Evolutionary conservation across 495 filamentous ascomycete genomes (phyloP), one percentile per base, ranked within the genome.

Genomic region (Bryoglossum gracile): DNA sequence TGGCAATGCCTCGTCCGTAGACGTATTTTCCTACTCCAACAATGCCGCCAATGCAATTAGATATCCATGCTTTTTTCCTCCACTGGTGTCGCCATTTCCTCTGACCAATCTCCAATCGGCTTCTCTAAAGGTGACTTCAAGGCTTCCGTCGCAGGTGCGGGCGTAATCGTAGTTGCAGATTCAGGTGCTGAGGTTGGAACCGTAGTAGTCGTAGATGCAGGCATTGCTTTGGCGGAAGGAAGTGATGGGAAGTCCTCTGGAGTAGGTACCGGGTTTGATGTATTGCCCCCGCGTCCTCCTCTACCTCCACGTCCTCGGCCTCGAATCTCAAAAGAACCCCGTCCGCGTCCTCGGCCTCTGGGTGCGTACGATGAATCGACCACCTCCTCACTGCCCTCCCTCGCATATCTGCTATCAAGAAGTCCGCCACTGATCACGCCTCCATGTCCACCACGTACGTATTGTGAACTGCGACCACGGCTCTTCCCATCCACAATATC

Each of bases 391-490:
- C 10, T 24, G 6, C 43, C 50, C n/a, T 17, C 26, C 17, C 10
- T 24, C 21, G 48, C 44, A 54, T 46, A 57, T 33, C 51, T 28
- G 26, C 51, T 55, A 1, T 37, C 49, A 8, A 38, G 55, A 26
- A 57, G 38, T 3, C 55, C 54, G 13, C 54, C 58, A 17, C 48
- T 34, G 8, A 33, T 52, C 11, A 83, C 72, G 24, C 78, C 81
- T 11, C 82, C 81, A 59, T 81, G 71, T 56, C 76, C 78, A 8
- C 81, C 81, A 38, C 81, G 67, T 14, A 75, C 56, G 47, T 57
- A 69, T 38, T 55, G 47, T 3, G 46, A 52, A 24, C 35, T 61
- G 37, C 69, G 69, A 1, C 71, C 70, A 28, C 72, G 62, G 2
- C 72, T 67, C 43, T 59, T 56, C 3, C 50, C 45, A 33, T 62